Conservation (phyloP, 164 flowering plant genomes). For the Vitis amurensis region DNA sequence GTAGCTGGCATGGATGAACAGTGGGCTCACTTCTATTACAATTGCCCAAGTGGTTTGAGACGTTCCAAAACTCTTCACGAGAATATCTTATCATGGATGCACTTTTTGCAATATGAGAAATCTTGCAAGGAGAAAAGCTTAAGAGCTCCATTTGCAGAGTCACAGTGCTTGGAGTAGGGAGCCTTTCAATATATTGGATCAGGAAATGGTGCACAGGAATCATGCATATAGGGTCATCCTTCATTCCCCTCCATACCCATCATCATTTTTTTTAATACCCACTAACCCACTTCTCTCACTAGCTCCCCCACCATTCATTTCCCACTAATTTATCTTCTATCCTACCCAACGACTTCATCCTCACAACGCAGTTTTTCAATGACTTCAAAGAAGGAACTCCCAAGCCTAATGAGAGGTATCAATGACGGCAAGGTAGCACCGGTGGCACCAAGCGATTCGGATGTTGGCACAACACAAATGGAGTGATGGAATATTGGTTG, state of each 20-base stretch:
- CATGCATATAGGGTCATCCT: no score
- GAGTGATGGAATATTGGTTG: conserved; percentile 56
- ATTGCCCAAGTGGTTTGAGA: conserved; percentile 96
- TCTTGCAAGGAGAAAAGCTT: conserved; percentile 85
- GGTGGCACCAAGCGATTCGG: conserved; percentile 45
- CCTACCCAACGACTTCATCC: no score
- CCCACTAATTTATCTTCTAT: no score
- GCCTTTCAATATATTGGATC: conserved; percentile 68
- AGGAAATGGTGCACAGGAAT: conserved; percentile 52
- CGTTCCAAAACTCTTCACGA: conserved; percentile 55
- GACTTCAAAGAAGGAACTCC: no score
- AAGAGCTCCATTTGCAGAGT: conserved; percentile 83
- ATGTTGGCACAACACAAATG: conserved; percentile 37
- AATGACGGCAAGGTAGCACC: conserved; percentile 48
- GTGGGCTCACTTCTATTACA: conserved; percentile 82
- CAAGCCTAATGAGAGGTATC: neutral
- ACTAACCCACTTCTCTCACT: no score
- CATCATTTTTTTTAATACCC: no score
- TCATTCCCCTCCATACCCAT: no score
- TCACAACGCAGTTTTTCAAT: no score
- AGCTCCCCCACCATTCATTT: no score
- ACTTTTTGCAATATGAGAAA: conserved; percentile 83
- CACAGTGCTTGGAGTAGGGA: conserved; percentile 74
- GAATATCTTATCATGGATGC: conserved; percentile 82
- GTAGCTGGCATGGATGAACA: conserved; percentile 81